A percentile compares a stretch with the other conserved stretches of the same genome.
These are phyloP conservation scores for Aspergillus latus DNA, from an alignment of 2,329 filamentous ascomycete genomes.

Conservation along the genomic window DNA sequence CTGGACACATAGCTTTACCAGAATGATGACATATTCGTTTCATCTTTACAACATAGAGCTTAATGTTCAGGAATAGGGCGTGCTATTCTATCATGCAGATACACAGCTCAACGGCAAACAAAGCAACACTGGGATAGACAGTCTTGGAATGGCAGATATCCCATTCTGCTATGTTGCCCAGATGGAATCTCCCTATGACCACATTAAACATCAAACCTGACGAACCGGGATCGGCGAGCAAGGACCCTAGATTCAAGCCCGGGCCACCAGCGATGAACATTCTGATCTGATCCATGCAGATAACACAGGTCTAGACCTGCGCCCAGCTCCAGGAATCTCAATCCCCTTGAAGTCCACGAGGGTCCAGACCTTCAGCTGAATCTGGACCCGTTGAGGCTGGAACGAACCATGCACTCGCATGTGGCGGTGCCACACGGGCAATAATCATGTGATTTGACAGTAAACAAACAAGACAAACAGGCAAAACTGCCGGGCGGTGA, in stretches of 20 bases:
- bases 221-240: slow-evolving; percentile 12
- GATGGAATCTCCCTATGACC: background rate
- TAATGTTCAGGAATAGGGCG: background rate
- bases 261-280: background rate
- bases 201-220: background rate
- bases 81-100: background rate
- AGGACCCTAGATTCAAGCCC: slow-evolving; percentile 6
- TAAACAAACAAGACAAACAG: slow-evolving; percentile 24
- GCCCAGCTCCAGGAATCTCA: slow-evolving; percentile 19
- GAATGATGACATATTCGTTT: background rate
- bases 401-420: slow-evolving; percentile 9
- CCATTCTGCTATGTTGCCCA: too few species aligned
- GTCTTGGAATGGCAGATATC: too few species aligned
- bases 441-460: slow-evolving; percentile 11
- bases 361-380: slow-evolving; percentile 31
- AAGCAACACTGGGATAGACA: too few species aligned
- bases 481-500: slow-evolving; percentile 23
- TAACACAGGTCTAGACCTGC: slow-evolving; percentile 31
- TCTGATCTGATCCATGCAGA: slow-evolving; percentile 5
- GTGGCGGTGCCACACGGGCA: slow-evolving; percentile 11
- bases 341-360: slow-evolving; percentile 24
- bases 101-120: background rate
- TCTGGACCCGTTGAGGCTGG: slow-evolving; percentile 32
- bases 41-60: background rate
- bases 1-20: background rate